Percentiles rank a stretch among this genome's conserved stretches.
These are phyloP conservation scores for Umbelopsis sp. DNA, from an alignment of 371 early-diverging fungal species.

Conservation along the genomic window DNA sequence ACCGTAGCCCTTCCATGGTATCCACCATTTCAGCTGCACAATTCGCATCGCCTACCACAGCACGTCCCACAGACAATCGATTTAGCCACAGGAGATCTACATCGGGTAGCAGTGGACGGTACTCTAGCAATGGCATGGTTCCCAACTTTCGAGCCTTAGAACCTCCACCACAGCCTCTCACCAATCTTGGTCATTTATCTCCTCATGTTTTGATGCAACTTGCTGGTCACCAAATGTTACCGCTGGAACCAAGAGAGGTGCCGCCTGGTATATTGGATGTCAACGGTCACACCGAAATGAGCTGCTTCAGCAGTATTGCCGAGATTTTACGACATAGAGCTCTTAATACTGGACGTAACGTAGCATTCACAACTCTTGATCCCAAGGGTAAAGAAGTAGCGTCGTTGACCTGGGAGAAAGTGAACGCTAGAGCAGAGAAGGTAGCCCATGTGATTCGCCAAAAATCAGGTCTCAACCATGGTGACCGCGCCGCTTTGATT, in stretches of 20 bases:
- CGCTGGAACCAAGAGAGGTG: slow-evolving; percentile 35
- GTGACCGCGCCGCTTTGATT: slow-evolving; percentile 78
- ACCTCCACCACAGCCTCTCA: slow-evolving; percentile 39
- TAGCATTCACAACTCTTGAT: slow-evolving; percentile 76
- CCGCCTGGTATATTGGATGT: slow-evolving; percentile 38
- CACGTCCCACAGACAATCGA: background rate
- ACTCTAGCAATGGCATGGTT: slow-evolving; percentile 47
- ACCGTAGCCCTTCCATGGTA: slow-evolving; percentile 12
- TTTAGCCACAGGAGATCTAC: slow-evolving; percentile 18
- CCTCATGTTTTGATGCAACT: slow-evolving; percentile 41
- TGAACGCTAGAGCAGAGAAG: slow-evolving; percentile 72
- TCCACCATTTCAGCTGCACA: slow-evolving; percentile 2
- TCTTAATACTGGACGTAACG: slow-evolving; percentile 39
- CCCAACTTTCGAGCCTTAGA: slow-evolving; percentile 50
- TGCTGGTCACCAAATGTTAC: slow-evolving; percentile 47
- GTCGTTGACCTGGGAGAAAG: slow-evolving; percentile 73
- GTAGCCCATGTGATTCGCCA: slow-evolving; percentile 66
- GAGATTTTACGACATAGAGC: slow-evolving; percentile 66
- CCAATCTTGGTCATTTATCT: slow-evolving; percentile 31
- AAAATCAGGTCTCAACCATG: slow-evolving; percentile 55
- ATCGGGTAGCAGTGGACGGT: slow-evolving; percentile 32
- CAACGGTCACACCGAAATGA: slow-evolving; percentile 34
- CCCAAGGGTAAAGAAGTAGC: slow-evolving; percentile 71
- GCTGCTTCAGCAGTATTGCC: slow-evolving; percentile 56
- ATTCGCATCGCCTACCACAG: slow-evolving; percentile 2